A percentile compares a stretch with the other conserved stretches of the same genome.
These are phyloP conservation scores for Nicotiana benthamiana DNA, from an alignment of 257 asterid genomes.

Conservation along the genomic window DNA sequence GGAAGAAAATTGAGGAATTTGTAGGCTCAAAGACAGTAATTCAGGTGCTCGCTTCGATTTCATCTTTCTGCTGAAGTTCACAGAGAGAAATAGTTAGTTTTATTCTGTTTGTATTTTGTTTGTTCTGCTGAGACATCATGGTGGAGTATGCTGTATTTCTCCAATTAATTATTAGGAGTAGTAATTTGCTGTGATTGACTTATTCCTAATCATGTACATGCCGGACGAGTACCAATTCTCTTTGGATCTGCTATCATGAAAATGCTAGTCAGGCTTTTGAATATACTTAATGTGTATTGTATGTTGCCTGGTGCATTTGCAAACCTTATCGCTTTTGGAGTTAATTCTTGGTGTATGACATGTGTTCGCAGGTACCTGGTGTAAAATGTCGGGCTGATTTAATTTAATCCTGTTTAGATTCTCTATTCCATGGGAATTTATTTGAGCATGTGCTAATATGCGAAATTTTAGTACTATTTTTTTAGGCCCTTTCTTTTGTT, in stretches of 20 bases:
- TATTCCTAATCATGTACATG: background rate
- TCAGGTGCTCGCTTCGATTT: constrained; percentile 44
- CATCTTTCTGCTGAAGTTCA: background rate
- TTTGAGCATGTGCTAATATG: background rate
- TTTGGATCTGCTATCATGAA: background rate
- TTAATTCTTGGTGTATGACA: constrained; percentile 3
- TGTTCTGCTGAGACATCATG: background rate
- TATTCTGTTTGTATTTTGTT: background rate
- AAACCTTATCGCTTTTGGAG: background rate
- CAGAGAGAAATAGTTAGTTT: background rate
- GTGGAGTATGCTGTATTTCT: background rate
- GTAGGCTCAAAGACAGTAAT: constrained; percentile 90
- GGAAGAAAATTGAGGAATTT: constrained; percentile 97
- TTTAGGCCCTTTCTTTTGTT: background rate
- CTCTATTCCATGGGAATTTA: background rate
- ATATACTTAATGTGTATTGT: background rate
- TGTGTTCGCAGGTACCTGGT: background rate
- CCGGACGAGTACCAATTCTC: background rate
- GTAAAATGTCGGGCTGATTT: background rate
- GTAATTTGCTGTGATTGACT: background rate
- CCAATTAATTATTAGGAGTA: background rate
- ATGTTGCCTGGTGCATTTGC: background rate
- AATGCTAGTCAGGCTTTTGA: background rate
- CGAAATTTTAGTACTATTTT: background rate
- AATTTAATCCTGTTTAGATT: too few species aligned